phyloP scores from a whole-genome alignment of 2,329 filamentous ascomycete genomes.

The Aureobasidium vineae region DNA sequence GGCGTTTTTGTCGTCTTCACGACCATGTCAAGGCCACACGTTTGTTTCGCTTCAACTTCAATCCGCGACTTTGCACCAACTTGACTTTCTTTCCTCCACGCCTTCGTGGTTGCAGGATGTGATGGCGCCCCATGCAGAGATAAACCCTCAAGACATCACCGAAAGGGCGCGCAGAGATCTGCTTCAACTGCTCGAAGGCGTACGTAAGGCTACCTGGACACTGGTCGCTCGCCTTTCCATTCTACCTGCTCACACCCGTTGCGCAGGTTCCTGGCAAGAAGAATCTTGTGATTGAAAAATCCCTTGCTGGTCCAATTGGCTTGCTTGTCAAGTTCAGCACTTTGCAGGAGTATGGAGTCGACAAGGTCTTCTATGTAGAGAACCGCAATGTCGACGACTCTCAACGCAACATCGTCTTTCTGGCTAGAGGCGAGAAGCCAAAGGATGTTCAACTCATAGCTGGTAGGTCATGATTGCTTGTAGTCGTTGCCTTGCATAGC shows the following conservation, averaged over 20 bases:
- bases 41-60: slow-evolving; percentile 5
- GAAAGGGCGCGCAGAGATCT: slow-evolving; percentile 85
- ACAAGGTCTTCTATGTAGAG: slow-evolving; percentile 95
- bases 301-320: slow-evolving; percentile 83
- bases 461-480: slow-evolving; percentile 56
- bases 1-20: slow-evolving; percentile 9
- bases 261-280: slow-evolving; percentile 94
- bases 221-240: not conserved
- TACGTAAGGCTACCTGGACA: slow-evolving; percentile 59
- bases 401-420: slow-evolving; percentile 92
- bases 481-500: slow-evolving; percentile 17
- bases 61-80: not conserved
- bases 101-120: slow-evolving; percentile 31
- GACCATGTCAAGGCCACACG: slow-evolving; percentile 2
- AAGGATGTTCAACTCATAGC: slow-evolving; percentile 82
- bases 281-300: slow-evolving; percentile 90
- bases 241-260: slow-evolving; percentile 6
- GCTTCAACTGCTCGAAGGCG: slow-evolving; percentile 86
- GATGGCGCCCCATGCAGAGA: slow-evolving; percentile 47
- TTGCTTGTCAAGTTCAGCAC: slow-evolving; percentile 93
- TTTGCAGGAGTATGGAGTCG: slow-evolving; percentile 94
- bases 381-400: slow-evolving; percentile 93
- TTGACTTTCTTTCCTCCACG: slow-evolving; percentile 11
- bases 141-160: slow-evolving; percentile 72
- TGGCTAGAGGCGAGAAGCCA: slow-evolving; percentile 85